These are phyloP conservation scores for Pseudogymnoascus sp. DNA, from an alignment of 2,329 filamentous ascomycete species.

Conservation along the genomic window DNA sequence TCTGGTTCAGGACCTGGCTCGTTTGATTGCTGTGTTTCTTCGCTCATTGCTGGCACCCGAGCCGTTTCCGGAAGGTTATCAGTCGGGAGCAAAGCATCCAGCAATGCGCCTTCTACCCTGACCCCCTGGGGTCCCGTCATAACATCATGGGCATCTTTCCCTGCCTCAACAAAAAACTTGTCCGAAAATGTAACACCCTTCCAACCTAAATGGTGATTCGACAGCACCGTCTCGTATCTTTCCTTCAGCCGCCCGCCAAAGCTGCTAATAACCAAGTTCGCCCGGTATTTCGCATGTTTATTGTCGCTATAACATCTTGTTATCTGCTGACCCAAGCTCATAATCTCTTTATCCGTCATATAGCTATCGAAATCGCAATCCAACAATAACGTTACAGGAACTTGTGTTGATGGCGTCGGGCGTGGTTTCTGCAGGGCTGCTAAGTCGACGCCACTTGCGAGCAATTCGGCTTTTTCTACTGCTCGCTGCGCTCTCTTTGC, in stretches of 20 bases:
- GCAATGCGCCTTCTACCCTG: conserved; percentile 44
- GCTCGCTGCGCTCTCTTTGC: conserved; percentile 45
- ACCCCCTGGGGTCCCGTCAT: conserved; percentile 57
- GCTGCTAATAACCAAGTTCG: conserved; percentile 69
- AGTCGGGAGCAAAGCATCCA: background rate
- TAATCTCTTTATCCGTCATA: conserved; percentile 80
- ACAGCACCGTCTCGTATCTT: conserved; percentile 71
- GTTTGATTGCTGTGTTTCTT: conserved; percentile 23
- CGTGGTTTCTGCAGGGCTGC: conserved; percentile 21
- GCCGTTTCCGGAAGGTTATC: background rate
- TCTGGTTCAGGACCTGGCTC: background rate
- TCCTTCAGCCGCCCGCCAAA: conserved; percentile 70
- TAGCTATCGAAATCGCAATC: conserved; percentile 89
- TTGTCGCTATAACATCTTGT: conserved; percentile 89
- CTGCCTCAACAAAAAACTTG: conserved; percentile 65
- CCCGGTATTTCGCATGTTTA: conserved; percentile 55
- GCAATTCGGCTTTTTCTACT: conserved; percentile 37
- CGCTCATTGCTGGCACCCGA: conserved; percentile 23
- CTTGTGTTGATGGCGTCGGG: conserved; percentile 37
- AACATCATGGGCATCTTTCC: conserved; percentile 54
- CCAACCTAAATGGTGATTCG: conserved; percentile 69
- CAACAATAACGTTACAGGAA: conserved; percentile 74
- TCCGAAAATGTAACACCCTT: conserved; percentile 67
- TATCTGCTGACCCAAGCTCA: conserved; percentile 76
- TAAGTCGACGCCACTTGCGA: conserved; percentile 32